Percentiles rank a stretch among this genome's conserved stretches.
Conservation (phyloP, 441 rosid species). For the Arabidopsis lyrata region DNA sequence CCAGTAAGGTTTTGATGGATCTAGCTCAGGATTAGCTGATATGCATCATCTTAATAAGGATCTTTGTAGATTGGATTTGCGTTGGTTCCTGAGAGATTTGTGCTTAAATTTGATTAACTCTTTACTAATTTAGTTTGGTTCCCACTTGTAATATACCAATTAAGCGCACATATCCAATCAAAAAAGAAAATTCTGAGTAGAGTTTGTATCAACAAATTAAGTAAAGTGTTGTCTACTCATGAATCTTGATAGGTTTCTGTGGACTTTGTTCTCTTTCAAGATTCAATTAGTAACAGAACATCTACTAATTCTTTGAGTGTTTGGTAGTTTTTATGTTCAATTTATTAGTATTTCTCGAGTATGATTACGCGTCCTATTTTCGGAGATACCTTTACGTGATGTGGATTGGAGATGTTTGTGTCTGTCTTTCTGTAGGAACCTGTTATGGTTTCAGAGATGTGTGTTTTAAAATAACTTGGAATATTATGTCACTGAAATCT, state of each 20-base stretch:
- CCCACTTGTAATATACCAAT: neutral
- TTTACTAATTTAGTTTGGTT: conserved; percentile 16
- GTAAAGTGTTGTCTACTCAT: neutral
- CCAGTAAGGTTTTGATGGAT: neutral
- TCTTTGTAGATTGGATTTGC: neutral
- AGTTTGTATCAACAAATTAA: neutral
- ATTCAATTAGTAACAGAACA: conserved; percentile 2
- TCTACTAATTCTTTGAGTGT: neutral
- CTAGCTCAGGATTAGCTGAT: no score
- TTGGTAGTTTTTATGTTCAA: neutral
- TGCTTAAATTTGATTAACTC: neutral
- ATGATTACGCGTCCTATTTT: neutral
- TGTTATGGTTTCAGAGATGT: neutral
- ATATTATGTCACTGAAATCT: neutral
- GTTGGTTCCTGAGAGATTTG: neutral
- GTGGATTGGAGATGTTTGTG: neutral
- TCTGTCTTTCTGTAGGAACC: neutral
- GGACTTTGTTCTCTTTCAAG: neutral
- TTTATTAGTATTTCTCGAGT: neutral
- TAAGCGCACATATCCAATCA: neutral
- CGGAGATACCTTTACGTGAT: neutral
- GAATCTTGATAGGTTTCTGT: neutral
- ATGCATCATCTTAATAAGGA: no score
- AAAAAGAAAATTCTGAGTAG: neutral
- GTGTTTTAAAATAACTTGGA: neutral